Evolutionary conservation across 1,284 basidiomycete genomes (phyloP).

Genomic region (Leccinum pachyderme): DNA sequence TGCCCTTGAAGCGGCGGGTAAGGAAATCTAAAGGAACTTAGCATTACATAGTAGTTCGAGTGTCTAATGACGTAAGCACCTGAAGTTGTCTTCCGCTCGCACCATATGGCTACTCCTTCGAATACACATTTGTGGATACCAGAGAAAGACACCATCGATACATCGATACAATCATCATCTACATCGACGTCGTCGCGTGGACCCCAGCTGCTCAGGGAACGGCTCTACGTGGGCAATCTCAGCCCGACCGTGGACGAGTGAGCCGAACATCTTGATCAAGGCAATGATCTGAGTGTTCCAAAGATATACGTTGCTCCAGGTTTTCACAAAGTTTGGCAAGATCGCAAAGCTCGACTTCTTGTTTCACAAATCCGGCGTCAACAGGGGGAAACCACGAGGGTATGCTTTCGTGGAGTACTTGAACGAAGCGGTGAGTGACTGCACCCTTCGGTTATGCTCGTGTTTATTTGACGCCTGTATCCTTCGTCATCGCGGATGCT

Average conservation of each 20-base stretch:
- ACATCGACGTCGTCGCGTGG: constrained; percentile 26
- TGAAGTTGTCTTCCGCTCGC: background rate
- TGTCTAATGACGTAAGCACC: constrained; percentile 15
- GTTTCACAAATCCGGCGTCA: constrained; percentile 88
- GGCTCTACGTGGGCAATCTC: constrained; percentile 92
- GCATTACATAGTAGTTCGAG: too few species aligned
- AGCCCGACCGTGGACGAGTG: constrained; percentile 88
- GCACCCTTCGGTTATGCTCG: constrained; percentile 20
- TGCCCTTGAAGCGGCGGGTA: constrained; percentile 2
- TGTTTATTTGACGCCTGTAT: constrained; percentile 28
- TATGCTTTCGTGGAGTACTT: constrained; percentile 93
- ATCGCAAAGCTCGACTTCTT: constrained; percentile 91
- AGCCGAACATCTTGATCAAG: constrained; percentile 30
- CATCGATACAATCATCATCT: background rate
- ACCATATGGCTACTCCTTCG: constrained; percentile 13
- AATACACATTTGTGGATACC: constrained; percentile 34
- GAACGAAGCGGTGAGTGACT: constrained; percentile 69
- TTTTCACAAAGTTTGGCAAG: constrained; percentile 90
- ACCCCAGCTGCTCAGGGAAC: constrained; percentile 50
- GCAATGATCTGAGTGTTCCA: constrained; percentile 13
- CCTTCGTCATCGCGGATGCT: constrained; percentile 52
- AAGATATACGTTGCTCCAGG: constrained; percentile 83
- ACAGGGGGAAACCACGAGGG: constrained; percentile 90
- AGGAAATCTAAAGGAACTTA: background rate
- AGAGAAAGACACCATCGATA: constrained; percentile 27